phyloP scores from a whole-genome alignment of 148 eudicot species.

The Nyssa sinensis region DNA sequence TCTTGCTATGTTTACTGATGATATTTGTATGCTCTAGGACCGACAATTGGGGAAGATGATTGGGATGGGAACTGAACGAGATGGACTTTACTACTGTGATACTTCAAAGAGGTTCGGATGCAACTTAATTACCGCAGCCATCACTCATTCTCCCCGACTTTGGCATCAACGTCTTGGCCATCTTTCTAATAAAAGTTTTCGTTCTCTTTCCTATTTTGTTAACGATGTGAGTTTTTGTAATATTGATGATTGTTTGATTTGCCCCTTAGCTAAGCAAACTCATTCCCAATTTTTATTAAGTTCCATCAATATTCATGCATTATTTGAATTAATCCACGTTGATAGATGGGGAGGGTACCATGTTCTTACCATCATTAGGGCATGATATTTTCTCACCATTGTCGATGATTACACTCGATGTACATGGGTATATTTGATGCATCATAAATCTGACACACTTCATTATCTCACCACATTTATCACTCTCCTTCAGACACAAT shows the following conservation, averaged over 20 bases:
- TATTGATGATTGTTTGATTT: neutral
- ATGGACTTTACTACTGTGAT: slow-evolving; percentile 9
- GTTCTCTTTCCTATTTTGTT: neutral
- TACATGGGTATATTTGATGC: neutral
- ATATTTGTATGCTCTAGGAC: slow-evolving; percentile 6
- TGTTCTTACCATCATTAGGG: neutral
- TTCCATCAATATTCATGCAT: neutral
- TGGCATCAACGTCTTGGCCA: slow-evolving; percentile 15
- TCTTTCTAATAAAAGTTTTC: neutral
- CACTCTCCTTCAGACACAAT: neutral
- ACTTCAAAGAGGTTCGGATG: neutral
- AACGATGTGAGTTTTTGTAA: neutral
- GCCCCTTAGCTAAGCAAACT: neutral
- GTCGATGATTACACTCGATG: slow-evolving; percentile 2
- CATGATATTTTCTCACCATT: neutral
- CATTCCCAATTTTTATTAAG: neutral
- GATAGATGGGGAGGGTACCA: slow-evolving; percentile 7
- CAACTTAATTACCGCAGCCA: too few species aligned
- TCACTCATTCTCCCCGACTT: too few species aligned
- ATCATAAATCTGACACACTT: neutral
- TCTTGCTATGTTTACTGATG: neutral
- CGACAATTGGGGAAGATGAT: slow-evolving; percentile 6
- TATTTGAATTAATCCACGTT: slow-evolving; percentile 8
- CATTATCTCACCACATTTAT: neutral
- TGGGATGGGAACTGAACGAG: slow-evolving; percentile 12